A percentile compares a stretch with the other conserved stretches of the same genome.
Conservation (phyloP, 768 basidiomycete species). For the Mycena rosella region DNA sequence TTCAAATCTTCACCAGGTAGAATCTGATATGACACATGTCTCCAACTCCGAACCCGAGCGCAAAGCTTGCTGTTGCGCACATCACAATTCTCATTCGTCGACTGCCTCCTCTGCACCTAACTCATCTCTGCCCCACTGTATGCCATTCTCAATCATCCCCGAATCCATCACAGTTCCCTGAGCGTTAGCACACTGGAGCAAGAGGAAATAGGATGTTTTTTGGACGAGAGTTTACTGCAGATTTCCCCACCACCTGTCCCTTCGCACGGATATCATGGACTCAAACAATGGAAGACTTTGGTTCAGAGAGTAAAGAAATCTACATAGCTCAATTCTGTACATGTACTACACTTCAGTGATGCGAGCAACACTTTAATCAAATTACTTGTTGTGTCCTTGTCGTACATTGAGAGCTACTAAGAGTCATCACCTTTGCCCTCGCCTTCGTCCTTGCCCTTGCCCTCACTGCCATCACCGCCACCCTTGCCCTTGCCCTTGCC, state of each 20-base stretch:
- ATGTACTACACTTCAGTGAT: too few relatives aligned
- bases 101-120: background rate
- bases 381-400: too few relatives aligned
- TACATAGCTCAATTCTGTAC: too few relatives aligned
- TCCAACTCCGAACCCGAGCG: conserved; percentile 1
- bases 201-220: background rate
- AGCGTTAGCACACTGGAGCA: background rate
- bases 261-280: background rate
- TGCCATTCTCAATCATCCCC: background rate
- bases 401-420: too few relatives aligned
- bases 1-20: background rate
- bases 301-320: conserved; percentile 1
- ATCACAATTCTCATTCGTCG: background rate
- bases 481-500: too few relatives aligned
- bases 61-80: background rate
- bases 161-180: too few relatives aligned
- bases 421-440: too few relatives aligned
- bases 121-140: background rate
- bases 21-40: conserved; percentile 1
- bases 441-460: too few relatives aligned
- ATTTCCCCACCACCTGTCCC: background rate
- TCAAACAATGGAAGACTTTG: background rate
- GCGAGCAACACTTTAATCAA: too few relatives aligned
- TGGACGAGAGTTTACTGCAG: conserved; percentile 6
- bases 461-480: too few relatives aligned